phyloP scores from a whole-genome alignment of 768 basidiomycete species.

The Paxillus ammoniavirescens region DNA sequence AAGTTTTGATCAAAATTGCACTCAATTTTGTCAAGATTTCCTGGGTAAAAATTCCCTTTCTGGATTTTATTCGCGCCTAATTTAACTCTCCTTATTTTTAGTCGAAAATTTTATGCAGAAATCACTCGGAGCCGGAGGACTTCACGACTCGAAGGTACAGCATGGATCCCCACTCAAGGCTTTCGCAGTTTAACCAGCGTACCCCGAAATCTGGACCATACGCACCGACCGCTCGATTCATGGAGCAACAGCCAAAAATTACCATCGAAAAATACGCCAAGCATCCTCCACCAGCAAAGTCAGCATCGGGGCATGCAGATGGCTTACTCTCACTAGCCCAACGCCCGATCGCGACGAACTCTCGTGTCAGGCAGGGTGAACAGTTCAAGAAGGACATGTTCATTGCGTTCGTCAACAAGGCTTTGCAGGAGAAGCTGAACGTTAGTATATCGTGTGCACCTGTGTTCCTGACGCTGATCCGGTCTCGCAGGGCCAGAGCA shows the following conservation, averaged over 20 bases:
- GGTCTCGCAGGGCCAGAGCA: constrained; percentile 57
- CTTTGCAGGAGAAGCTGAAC: constrained; percentile 67
- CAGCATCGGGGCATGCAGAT: constrained; percentile 12
- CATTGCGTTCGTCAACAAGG: constrained; percentile 78
- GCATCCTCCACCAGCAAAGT: constrained; percentile 31
- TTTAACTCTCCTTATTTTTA: neutral
- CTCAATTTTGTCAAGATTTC: constrained; percentile 8
- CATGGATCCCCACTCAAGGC: constrained; percentile 80
- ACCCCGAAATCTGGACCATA: constrained; percentile 66
- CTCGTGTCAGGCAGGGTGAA: constrained; percentile 75
- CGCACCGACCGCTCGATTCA: constrained; percentile 43
- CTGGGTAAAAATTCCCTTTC: constrained; percentile 12
- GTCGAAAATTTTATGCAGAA: neutral
- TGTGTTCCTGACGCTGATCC: constrained; percentile 12
- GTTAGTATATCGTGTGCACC: constrained; percentile 42
- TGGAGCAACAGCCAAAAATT: constrained; percentile 41
- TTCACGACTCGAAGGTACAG: constrained; percentile 1
- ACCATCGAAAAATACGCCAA: constrained; percentile 45
- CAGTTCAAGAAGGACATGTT: constrained; percentile 80
- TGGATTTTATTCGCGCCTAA: constrained; percentile 4
- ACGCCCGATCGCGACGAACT: constrained; percentile 76
- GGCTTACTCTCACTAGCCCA: constrained; percentile 17
- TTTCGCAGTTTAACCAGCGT: constrained; percentile 73
- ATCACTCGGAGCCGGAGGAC: neutral
- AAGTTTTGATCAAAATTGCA: neutral